Conservation (phyloP, 2,329 filamentous ascomycete species). For the Penicillium rolfsii region DNA sequence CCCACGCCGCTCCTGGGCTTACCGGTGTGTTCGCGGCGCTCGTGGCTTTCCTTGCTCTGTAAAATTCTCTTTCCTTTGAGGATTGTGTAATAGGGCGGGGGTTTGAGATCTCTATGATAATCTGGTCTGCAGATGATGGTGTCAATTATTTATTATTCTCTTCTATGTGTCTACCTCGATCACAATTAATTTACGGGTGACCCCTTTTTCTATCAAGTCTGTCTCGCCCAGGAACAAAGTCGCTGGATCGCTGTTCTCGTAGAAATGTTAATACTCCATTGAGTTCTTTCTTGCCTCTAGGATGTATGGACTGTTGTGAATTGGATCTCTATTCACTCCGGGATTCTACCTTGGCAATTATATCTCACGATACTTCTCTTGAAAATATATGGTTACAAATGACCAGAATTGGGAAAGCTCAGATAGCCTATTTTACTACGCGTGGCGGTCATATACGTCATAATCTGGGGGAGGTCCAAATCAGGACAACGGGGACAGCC, state of each 20-base stretch:
- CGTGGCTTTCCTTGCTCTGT: slow-evolving; percentile 6
- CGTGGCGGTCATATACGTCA: background rate
- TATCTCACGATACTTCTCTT: background rate
- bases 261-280: background rate
- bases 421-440: background rate
- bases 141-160: background rate
- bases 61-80: background rate
- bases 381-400: background rate
- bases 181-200: background rate
- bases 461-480: background rate
- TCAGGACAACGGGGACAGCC: background rate
- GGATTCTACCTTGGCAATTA: background rate
- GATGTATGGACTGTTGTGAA: background rate
- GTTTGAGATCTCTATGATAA: background rate
- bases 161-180: background rate
- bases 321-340: background rate
- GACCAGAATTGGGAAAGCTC: background rate
- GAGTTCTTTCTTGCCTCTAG: background rate
- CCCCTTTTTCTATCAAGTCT: background rate
- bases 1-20: slow-evolving; percentile 5
- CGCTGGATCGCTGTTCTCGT: background rate
- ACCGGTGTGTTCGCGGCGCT: slow-evolving; percentile 2
- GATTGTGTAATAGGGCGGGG: background rate
- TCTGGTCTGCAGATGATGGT: background rate
- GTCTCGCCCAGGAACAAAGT: background rate